Percentiles rank a stretch among this genome's conserved stretches.
Evolutionary conservation across 306 rosid species (phyloP).

Genomic region (Rosa rugosa): DNA sequence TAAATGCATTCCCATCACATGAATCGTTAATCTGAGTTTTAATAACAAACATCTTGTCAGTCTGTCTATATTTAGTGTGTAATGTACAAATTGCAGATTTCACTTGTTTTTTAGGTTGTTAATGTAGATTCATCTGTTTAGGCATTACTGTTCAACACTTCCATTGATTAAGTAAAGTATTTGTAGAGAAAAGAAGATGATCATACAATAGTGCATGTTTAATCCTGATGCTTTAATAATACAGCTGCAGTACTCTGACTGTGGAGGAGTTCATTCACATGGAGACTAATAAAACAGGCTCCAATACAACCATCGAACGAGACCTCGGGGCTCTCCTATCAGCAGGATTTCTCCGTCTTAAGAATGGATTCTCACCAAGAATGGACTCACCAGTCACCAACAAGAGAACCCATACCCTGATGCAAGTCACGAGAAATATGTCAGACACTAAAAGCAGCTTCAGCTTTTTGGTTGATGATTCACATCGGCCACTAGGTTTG

Average conservation of each 20-base stretch:
- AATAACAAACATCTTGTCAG: too few species aligned
- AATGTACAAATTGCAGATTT: not conserved
- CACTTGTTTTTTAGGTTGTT: not conserved
- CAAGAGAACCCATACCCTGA: slow-evolving; percentile 53
- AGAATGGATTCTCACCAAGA: slow-evolving; percentile 31
- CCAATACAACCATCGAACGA: slow-evolving; percentile 21
- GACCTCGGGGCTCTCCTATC: slow-evolving; percentile 30
- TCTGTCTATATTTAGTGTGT: too few species aligned
- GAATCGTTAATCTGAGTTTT: too few species aligned
- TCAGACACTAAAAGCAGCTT: slow-evolving; percentile 39
- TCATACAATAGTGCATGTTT: not conserved
- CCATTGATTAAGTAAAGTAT: not conserved
- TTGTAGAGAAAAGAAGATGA: not conserved
- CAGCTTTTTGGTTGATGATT: slow-evolving; percentile 51
- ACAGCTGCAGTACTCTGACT: slow-evolving; percentile 37
- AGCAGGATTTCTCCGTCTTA: slow-evolving; percentile 31
- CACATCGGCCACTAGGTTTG: slow-evolving; percentile 41
- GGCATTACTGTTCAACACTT: not conserved
- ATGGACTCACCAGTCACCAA: slow-evolving; percentile 51
- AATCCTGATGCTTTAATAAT: not conserved
- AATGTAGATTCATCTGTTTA: not conserved
- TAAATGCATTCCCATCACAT: too few species aligned
- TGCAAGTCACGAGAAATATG: slow-evolving; percentile 51
- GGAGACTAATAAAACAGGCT: slow-evolving; percentile 23
- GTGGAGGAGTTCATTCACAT: slow-evolving; percentile 52